Percentiles rank a stretch among this genome's conserved stretches.
These are phyloP conservation scores for Blumeria hordei DNA, from an alignment of 2,329 filamentous ascomycete genomes.

Conservation along the genomic window DNA sequence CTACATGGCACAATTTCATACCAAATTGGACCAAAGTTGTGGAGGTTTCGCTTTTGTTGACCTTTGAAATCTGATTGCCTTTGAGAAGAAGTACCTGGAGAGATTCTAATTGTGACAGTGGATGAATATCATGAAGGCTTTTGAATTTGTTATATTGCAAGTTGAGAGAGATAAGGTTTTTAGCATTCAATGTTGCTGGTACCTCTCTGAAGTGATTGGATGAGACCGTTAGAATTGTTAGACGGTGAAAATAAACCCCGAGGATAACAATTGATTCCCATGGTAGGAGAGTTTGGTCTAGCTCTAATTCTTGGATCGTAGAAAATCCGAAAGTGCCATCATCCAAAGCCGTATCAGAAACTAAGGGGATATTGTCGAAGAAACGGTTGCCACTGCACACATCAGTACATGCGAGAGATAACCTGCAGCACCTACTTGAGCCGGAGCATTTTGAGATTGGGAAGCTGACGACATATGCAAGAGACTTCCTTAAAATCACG, in stretches of 20 bases:
- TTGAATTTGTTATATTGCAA: slow-evolving; percentile 51
- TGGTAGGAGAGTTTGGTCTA: slow-evolving; percentile 41
- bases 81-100: slow-evolving; percentile 47
- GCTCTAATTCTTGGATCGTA: slow-evolving; percentile 30
- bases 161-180: slow-evolving; percentile 25
- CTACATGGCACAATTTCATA: slow-evolving; percentile 26
- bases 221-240: slow-evolving; percentile 27
- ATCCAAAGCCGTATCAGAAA: background rate
- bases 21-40: slow-evolving; percentile 6
- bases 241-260: slow-evolving; percentile 26
- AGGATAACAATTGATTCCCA: slow-evolving; percentile 39
- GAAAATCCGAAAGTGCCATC: slow-evolving; percentile 18
- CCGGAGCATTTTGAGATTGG: slow-evolving; percentile 38
- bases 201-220: slow-evolving; percentile 28
- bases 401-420: background rate
- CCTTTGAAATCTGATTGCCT: slow-evolving; percentile 45
- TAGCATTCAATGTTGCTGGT: background rate
- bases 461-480: slow-evolving; percentile 45
- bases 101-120: slow-evolving; percentile 24
- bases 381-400: slow-evolving; percentile 51
- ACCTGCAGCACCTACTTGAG: slow-evolving; percentile 33
- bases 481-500: slow-evolving; percentile 40
- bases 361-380: background rate
- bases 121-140: slow-evolving; percentile 29
- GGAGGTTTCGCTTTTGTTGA: slow-evolving; percentile 16